Base-by-base conservation (phyloP, 2,329 filamentous ascomycete genomes). In the Colletotrichum caudatum region DNA sequence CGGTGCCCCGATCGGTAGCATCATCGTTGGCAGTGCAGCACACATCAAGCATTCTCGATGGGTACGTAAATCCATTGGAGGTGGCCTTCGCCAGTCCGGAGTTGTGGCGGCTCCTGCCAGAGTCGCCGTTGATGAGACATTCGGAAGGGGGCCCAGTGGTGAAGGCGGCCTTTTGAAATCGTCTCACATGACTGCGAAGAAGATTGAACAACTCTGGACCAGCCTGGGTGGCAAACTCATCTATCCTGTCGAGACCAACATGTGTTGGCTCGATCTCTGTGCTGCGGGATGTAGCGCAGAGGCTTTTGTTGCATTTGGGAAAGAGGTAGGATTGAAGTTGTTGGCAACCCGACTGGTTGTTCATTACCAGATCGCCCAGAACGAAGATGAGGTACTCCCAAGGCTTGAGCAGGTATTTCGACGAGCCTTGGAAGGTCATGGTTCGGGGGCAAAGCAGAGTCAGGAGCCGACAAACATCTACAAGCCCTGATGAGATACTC, bases 181-280 rank as follows among this genome's bases (percentile, higher is more conserved):
- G 20, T 88, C 87, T 5, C 92, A 95, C 79, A 82, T 83, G 54
- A 88, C 87, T 67, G 92, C 93, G 0, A 88, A 86, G 78, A 84
- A 82, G 75, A 82, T 92, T 53, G 93, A 92, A 86, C 84, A 84
- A n/a, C 80, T 92, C 74, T 97, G 94, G 94, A 87, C 84, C 6
- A 82, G 82, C 20, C 84, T 91, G 63, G 94, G 94, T 5, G 94
- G 94, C 1, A 89, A 88, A 80, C 81, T 94, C 68, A 81, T 86
- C 26, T 85, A 91, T 71, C 91, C 92, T 0, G 91, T 93, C 1
- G 91, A 97, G 78, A 97, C 94, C n/a, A 97, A 97, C 82, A 97
- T 97, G 93, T 89, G 94, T 44, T 97, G 93, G 94, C 78, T 97
- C 69, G 91, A 97, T 79, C 83, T 96, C 20, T 87, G 89, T 39